Base-by-base conservation (phyloP, 768 basidiomycete species). In the Termitomyces sp. region DNA sequence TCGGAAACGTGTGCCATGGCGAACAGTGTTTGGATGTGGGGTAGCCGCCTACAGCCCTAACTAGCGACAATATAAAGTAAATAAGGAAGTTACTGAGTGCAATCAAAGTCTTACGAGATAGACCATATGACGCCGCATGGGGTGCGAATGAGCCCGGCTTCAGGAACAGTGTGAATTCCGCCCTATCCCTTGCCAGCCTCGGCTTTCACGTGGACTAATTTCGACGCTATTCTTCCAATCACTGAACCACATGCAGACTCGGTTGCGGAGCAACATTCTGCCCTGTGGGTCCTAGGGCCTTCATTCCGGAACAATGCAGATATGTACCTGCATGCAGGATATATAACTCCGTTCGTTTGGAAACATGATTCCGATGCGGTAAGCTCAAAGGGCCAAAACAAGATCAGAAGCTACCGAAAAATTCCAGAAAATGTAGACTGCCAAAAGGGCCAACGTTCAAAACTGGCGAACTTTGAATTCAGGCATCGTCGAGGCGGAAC, bases 1-100 rank as follows among this genome's bases (percentile, higher is more conserved):
- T 65, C 65, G 48, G 51, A 41, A 41, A 60, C 57, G 59, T 62
- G 61, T 30, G 59, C 32, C 65, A 66, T 65, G 58, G 28, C 43
- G 53, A 30, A 57, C 30, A 36, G 52, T 54, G 54, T 52, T 54
- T 33, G 53, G 52, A 30, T 41, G 57, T 49, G 30, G 57, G 52
- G 58, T 32, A 51, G 28, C 56, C 35, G 52, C 54, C 57, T 55
- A 24, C 16, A 33, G 9, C 18, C 52, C n/a, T 16, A 51, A 57
- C 51, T 46, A 36, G n/a, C 14, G 52, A 46, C 53, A 56, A 59
- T 64, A 60, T 64, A 64, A 36, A 62, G 61, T 64, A 64, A 51
- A 56, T 51, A 54, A 57, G 44, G 60, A 63, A 61, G 45, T 54
- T 7, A 45, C 22, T 35, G 41, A 18, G 30, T 52, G 26, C 58